These are phyloP conservation scores for Dryadomyces quercivorus DNA, from an alignment of 2,329 filamentous ascomycete species.

Conservation along the genomic window DNA sequence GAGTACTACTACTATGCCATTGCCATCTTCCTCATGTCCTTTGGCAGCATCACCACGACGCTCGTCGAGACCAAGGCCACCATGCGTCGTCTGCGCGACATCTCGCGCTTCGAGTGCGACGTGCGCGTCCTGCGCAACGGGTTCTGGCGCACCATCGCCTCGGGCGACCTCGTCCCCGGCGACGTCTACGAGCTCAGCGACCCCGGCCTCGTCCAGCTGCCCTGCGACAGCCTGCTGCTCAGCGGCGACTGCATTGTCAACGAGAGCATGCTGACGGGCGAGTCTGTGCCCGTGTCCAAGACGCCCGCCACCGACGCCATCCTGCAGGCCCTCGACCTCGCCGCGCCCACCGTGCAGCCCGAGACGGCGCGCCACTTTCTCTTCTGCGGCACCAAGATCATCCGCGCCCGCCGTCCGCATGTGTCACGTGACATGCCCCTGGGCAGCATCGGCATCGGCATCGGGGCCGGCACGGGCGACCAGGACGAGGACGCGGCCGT, in stretches of 20 bases:
- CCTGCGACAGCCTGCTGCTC: conserved; percentile 81
- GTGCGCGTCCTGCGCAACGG: conserved; percentile 86
- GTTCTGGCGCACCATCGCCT: conserved; percentile 86
- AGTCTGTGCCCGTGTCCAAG: conserved; percentile 95
- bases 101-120: conserved; percentile 91
- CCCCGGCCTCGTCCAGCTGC: conserved; percentile 75
- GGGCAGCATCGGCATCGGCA: background rate
- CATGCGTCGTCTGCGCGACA: conserved; percentile 79
- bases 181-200: conserved; percentile 97
- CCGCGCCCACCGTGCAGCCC: conserved; percentile 69
- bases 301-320: conserved; percentile 70
- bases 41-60: conserved; percentile 81
- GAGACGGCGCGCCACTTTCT: conserved; percentile 81
- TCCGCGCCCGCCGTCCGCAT: conserved; percentile 78
- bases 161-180: conserved; percentile 80
- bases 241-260: conserved; percentile 97
- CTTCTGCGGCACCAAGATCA: conserved; percentile 91
- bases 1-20: conserved; percentile 96
- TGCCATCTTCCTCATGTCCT: conserved; percentile 90
- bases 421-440: conserved; percentile 28
- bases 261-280: conserved; percentile 96
- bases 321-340: conserved; percentile 63
- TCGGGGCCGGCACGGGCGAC: background rate
- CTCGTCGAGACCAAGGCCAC: conserved; percentile 86
- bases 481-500: conserved; percentile 34